Evolutionary conservation across 1,284 basidiomycete species (phyloP), one percentile per base, ranked within the genome.

Genomic region (Neolentinus lepideus): DNA sequence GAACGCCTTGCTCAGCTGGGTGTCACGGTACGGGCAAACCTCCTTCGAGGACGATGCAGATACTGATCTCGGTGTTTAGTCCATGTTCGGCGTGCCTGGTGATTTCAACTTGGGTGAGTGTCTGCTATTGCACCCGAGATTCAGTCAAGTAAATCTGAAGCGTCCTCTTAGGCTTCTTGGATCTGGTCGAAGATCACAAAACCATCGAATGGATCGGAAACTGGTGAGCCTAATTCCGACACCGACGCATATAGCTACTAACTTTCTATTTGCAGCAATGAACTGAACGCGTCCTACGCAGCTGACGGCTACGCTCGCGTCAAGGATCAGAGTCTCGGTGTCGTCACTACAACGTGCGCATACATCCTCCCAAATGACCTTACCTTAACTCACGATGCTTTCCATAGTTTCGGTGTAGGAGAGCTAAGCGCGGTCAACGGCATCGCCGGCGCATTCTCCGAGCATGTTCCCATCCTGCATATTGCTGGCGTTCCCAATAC

Each of bases 221-320:
- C 69, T 90, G 93, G 87, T 85, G 64, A 48, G 67, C 45, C n/a
- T 8, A 3, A n/a, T 50, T 26, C 47, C 21, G 12, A 12, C 33
- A 1, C n/a, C 2, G 60, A 31, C 51, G 36, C 35, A 26, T 50
- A 43, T 27, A 29, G 4, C 21, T 45, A 31, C 14, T 43, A 26
- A 33, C 33, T 33, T 26, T 47, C 26, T 21, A 26, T 11, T 53
- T n/a, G 16, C 58, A 90, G 90, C 63, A 94, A 94, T 62, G 92
- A 94, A 68, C 76, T 94, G 52, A 92, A 93, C 61, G 88, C 90
- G 0, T 76, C 92, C 0, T 97, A 97, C 68, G 93, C 93, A n/a
- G 91, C 91, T 0, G 94, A 98, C 66, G 95, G 94, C 21, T 97
- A 97, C 66, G 90, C 94, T 27, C 83, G 94, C 54, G 84, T 94